A percentile compares a stretch with the other conserved stretches of the same genome.
These are phyloP conservation scores for Fusarium clavum DNA, from an alignment of 2,329 filamentous ascomycete genomes.

Conservation along the genomic window DNA sequence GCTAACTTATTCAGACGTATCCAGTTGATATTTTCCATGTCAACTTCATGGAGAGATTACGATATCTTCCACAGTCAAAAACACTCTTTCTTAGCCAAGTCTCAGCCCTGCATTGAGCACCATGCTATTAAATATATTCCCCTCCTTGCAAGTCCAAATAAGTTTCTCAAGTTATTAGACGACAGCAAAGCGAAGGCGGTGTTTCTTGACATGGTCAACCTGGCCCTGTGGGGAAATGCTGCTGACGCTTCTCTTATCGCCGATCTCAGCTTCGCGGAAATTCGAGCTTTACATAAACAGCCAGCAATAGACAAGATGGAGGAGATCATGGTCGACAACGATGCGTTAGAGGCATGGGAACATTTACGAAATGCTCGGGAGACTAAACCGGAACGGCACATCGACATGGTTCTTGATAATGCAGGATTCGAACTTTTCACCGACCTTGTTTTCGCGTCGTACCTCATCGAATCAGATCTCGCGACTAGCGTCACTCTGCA, in stretches of 20 bases:
- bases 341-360: neutral
- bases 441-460: slow-evolving; percentile 2
- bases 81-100: neutral
- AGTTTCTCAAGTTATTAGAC: neutral
- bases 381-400: neutral
- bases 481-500: slow-evolving; percentile 1
- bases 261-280: slow-evolving; percentile 5
- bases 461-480: slow-evolving; percentile 8
- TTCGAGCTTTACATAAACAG: neutral
- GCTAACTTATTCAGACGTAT: neutral
- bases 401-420: slow-evolving; percentile 13
- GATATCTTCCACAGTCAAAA: slow-evolving; percentile 13
- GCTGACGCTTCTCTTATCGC: slow-evolving; percentile 12
- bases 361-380: neutral
- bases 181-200: neutral
- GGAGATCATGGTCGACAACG: slow-evolving; percentile 3
- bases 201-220: neutral
- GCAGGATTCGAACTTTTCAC: slow-evolving; percentile 14
- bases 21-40: slow-evolving; percentile 5
- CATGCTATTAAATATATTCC: neutral
- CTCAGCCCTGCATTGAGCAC: neutral
- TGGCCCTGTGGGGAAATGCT: slow-evolving; percentile 14
- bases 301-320: neutral
- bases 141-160: neutral
- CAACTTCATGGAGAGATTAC: neutral